Evolutionary conservation across 495 filamentous ascomycete genomes (phyloP).

Genomic region (Pyrenula massariospora): DNA sequence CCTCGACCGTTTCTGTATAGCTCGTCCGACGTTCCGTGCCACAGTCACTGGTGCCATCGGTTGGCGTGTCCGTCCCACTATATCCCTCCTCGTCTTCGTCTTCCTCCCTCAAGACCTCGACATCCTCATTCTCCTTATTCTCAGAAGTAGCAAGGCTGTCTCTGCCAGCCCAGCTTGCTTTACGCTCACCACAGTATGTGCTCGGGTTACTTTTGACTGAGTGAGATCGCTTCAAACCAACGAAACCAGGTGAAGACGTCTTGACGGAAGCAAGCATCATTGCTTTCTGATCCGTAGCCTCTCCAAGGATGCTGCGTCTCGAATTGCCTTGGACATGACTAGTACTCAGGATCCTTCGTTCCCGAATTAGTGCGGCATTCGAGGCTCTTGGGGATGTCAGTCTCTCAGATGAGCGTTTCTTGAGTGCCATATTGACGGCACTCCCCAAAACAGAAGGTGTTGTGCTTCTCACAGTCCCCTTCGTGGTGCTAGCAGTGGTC

Average conservation of each 20-base stretch:
- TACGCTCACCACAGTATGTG: conserved; percentile 39
- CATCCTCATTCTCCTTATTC: conserved; percentile 49
- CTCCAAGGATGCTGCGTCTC: conserved; percentile 20
- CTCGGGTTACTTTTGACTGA: conserved; percentile 49
- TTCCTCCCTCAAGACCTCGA: conserved; percentile 33
- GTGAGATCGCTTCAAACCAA: conserved; percentile 53
- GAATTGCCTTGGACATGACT: conserved; percentile 78
- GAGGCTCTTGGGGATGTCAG: conserved; percentile 31
- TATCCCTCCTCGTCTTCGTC: conserved; percentile 26
- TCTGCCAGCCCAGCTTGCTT: conserved; percentile 61
- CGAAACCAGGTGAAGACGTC: conserved; percentile 22
- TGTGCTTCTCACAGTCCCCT: conserved; percentile 6
- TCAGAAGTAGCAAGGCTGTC: conserved; percentile 19
- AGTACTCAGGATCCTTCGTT: conserved; percentile 74
- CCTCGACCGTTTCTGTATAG: conserved; percentile 26
- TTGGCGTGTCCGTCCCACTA: conserved; percentile 4
- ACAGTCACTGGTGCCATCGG: conserved; percentile 33
- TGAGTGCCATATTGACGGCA: conserved; percentile 41
- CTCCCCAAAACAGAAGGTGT: conserved; percentile 30
- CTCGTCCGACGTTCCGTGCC: conserved; percentile 42
- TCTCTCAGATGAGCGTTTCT: conserved; percentile 29
- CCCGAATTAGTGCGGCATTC: conserved; percentile 21
- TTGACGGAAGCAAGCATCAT: conserved; percentile 38
- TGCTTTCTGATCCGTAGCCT: conserved; percentile 41
- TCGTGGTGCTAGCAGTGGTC: conserved; percentile 26